A percentile compares a stretch with the other conserved stretches of the same genome.
Conservation (phyloP, 768 basidiomycete genomes). For the Mycena capillaripes region DNA sequence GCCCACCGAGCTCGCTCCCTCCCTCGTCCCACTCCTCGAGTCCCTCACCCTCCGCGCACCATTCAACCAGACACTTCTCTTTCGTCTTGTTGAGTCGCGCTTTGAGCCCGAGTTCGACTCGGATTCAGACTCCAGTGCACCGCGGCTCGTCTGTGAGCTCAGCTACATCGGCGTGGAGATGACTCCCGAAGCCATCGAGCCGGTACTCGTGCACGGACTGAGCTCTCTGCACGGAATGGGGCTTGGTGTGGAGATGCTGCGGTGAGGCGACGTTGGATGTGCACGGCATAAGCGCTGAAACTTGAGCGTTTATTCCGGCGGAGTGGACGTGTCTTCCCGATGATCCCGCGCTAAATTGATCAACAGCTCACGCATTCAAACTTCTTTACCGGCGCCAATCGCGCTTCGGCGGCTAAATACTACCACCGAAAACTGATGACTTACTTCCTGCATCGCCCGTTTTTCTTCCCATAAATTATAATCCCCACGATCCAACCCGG, state of each 20-base stretch:
- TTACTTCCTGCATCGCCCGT: background rate
- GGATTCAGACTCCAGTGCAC: background rate
- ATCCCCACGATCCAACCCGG: too few relatives aligned
- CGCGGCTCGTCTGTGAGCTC: background rate
- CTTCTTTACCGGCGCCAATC: background rate
- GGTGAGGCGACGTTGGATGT: background rate
- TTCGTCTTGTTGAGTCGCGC: background rate
- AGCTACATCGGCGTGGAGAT: background rate
- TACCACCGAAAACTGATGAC: too few relatives aligned
- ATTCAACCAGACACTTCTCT: background rate
- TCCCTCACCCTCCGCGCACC: background rate
- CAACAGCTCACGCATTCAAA: background rate
- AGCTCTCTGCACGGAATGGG: background rate
- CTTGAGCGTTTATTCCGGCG: too few relatives aligned
- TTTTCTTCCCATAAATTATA: background rate
- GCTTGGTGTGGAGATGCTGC: background rate
- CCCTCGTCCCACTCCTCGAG: conserved; percentile 5
- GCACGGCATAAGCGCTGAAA: background rate
- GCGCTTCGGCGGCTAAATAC: too few relatives aligned
- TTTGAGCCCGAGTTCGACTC: background rate
- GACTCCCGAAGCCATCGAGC: background rate
- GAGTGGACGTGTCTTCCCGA: too few relatives aligned
- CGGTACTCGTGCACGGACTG: background rate
- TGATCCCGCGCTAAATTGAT: too few relatives aligned
- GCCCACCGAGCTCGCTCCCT: background rate